Base-by-base conservation (phyloP, 306 rosid genomes). In the Ziziphus jujuba region DNA sequence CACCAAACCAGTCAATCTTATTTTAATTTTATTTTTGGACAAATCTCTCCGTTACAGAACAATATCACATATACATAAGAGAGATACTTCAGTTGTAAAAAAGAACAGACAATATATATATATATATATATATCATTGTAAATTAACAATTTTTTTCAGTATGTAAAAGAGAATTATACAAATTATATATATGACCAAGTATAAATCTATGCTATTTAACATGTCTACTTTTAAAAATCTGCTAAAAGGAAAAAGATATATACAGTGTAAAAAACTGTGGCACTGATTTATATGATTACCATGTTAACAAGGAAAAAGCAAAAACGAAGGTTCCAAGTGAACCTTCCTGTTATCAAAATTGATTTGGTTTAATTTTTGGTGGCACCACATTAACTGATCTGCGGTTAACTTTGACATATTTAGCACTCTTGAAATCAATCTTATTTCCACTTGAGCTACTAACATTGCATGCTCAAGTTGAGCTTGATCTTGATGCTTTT, bases 331-430 rank as follows among this genome's bases (percentile, higher is more conserved):
- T 48, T 92, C 89, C 73, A 89, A 71, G 49, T 77, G 87, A 14
- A 89, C 63, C 82, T 76, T 81, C 77, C 81, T 81, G 75, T 76
- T 80, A 67, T 76, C 73, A 56, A 89, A 79, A 56, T 62, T 79
- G 59, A 89, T 70, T 21, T 80, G 70, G 34, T 67, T 74, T 24
- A 92, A 72, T 67, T 92, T 92, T 52, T 81, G 85, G 53, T 48
- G 74, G 55, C 95, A 92, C 98, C 98, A 89, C 19, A 82, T 63
- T 31, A 89, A 49, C 25, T 85, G 95, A 61, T 89, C 91, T 68
- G 66, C 69, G 25, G 85, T 85, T 48, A 92, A 66, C 35, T 72
- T 84, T 22, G 96, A 74, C 91, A 92, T 78, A 65, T 62, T 77
- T n/a, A 90, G 57, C 72, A 90, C 95, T 75, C 91, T 84, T 65